These are phyloP conservation scores for Hanseniaspora nectarophila DNA, from an alignment of 805 yeast genomes.

Conservation along the genomic window DNA sequence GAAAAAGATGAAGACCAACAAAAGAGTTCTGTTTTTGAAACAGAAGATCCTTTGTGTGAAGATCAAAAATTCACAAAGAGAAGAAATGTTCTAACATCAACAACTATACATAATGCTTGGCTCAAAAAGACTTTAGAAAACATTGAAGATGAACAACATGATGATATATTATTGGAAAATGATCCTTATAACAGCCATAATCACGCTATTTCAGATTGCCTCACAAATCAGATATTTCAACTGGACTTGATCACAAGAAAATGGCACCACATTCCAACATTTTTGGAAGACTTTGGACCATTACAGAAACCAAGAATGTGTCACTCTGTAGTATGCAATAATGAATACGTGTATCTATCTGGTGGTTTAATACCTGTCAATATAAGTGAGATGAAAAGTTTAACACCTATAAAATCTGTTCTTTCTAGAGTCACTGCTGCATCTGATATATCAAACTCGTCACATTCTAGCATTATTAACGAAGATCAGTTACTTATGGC, in stretches of 20 bases:
- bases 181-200: constrained; percentile 8
- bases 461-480: constrained; percentile 7
- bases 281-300: constrained; percentile 24
- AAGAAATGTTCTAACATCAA: constrained; percentile 5
- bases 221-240: constrained; percentile 54
- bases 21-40: constrained; percentile 19
- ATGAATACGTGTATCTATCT: constrained; percentile 42
- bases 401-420: not conserved
- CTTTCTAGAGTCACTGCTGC: not conserved
- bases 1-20: constrained; percentile 15
- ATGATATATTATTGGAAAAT: not conserved
- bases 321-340: constrained; percentile 45
- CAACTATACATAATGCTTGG: constrained; percentile 14
- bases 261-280: constrained; percentile 40
- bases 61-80: not conserved
- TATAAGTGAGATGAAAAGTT: constrained; percentile 22
- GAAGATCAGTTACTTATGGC: constrained; percentile 29
- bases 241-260: constrained; percentile 45
- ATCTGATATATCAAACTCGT: not conserved
- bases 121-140: not conserved
- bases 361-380: constrained; percentile 47
- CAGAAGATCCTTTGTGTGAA: constrained; percentile 14
- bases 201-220: constrained; percentile 26
- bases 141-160: constrained; percentile 4
- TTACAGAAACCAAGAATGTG: constrained; percentile 39